Evolutionary conservation across 768 basidiomycete species (phyloP), one percentile per base, ranked within the genome.

Genomic region (Suillus subaureus): DNA sequence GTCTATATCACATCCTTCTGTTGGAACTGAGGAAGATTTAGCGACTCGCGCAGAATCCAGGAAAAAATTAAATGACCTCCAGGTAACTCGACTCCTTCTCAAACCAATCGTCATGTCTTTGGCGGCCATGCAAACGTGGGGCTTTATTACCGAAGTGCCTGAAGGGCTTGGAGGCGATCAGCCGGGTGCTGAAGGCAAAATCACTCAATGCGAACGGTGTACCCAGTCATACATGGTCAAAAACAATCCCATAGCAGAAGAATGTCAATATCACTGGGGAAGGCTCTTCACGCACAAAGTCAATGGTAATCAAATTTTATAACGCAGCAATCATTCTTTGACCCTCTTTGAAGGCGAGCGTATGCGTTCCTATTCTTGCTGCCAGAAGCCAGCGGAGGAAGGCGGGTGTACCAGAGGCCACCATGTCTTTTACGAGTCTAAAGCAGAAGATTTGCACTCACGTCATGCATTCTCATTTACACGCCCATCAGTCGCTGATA

Each of bases 371-470:
- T 93, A 88, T 70, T 87, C 83, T n/a, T 97, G 95, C 72, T 97
- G 95, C 73, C 89, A 87, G n/a, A 80, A 81, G 61, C 79, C 83
- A 16, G 83, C 84, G 18, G 79, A 80, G 12, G 83, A 89, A 31
- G 80, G 82, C 42, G 93, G 92, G 0, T 97, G 95, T 71, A 81
- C 87, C 13, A 83, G 82, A 60, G 94, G 96, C 1, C 87, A 88
- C 4, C 97, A 99, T 74, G 94, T 99, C 21, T 99, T 99, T 74
- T 92, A 91, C 70, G 96, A 98, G 75, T 83, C 82, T 0, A 83
- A 87, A 31, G 77, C 86, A 6, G 81, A 81, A 49, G 83, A 84
- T 16, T 82, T 97, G 7, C 95, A 97, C 75, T 74, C 83, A 6
- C 87, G 94, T 21, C 87, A 93, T 64, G 76, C 90, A 0, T 97